Evolutionary conservation across 768 basidiomycete genomes (phyloP), one percentile per base, ranked within the genome.

Genomic region (Kondoa malvinella): DNA sequence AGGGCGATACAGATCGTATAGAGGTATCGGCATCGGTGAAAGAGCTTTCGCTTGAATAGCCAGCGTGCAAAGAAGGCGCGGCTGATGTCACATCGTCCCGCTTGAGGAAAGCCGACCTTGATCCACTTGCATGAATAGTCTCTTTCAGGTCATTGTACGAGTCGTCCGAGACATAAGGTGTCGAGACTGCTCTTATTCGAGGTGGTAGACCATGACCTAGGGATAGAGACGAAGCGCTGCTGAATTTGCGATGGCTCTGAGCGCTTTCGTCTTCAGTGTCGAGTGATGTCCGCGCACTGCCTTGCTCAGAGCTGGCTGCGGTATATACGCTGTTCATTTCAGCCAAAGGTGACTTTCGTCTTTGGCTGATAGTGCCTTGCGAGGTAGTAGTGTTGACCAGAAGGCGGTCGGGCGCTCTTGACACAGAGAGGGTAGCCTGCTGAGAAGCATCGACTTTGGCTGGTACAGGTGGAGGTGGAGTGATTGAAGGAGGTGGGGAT

Each of bases 361-460:
- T 83, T 74, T 85, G 84, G 65, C 79, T 82, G 71, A 89, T 86
- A 26, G 85, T 84, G 56, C 88, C 83, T 76, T 83, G 81, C 29
- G 74, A 78, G 15, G 84, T 82, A 0, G 84, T 81, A 2, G 82
- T 73, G 72, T 84, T 86, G 72, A 87, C 85, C 67, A 85, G 59
- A 2, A 60, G 15, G 16, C 21, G 14, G 32, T 17, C 66, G 8
- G 65, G 15, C 65, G 21, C n/a, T 25, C 17, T 66, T 34, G n/a
- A 66, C 40, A 50, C 40, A 50, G 8, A 8, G 40, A 50, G 40
- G 8, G 40, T 8, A 21, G 8, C 40, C 21, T 21, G 8, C 12
- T 8, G 8, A 50, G 40, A 21, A 8, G 40, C 8, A 50, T 8
- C 40, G 21, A 21, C 12, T 50, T 50, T 50, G 12, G 40, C 8